Evolutionary conservation across 305 asterid genomes (phyloP).

Genomic region (Fraxinus greggii): DNA sequence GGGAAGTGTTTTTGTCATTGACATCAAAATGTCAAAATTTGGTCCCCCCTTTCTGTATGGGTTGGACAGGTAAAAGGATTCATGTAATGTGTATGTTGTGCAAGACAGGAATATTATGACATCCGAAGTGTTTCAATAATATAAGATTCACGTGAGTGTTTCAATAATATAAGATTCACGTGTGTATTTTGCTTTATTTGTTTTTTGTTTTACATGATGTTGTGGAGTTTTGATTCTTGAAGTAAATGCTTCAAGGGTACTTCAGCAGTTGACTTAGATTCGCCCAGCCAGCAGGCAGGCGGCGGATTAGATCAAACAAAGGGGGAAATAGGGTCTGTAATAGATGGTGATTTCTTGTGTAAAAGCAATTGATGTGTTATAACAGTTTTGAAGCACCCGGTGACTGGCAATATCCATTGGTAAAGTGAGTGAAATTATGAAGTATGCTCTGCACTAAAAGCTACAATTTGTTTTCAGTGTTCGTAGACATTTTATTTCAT

Average conservation of each 20-base stretch:
- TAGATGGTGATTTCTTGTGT: not conserved
- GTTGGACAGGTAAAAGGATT: not conserved
- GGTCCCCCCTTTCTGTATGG: not conserved
- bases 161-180: not conserved
- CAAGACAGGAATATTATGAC: not conserved
- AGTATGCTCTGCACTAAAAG: not conserved
- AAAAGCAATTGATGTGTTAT: not conserved
- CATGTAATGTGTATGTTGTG: not conserved
- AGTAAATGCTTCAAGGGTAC: not conserved
- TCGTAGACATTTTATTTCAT: not conserved
- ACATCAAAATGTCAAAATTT: not conserved
- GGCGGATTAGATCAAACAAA: not conserved
- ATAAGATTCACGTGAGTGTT: not conserved
- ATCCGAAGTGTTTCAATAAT: not conserved
- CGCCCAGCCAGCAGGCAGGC: not conserved
- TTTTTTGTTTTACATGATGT: not conserved
- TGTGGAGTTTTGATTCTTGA: not conserved
- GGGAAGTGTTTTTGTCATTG: not conserved
- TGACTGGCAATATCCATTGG: not conserved
- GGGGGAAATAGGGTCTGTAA: not conserved
- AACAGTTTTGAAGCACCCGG: not conserved
- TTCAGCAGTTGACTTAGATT: not conserved
- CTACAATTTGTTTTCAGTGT: not conserved
- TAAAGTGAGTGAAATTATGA: not conserved
- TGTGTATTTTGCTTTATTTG: not conserved